Base-by-base conservation (phyloP, 352 stramenopile genomes). In the Albugo candida region DNA sequence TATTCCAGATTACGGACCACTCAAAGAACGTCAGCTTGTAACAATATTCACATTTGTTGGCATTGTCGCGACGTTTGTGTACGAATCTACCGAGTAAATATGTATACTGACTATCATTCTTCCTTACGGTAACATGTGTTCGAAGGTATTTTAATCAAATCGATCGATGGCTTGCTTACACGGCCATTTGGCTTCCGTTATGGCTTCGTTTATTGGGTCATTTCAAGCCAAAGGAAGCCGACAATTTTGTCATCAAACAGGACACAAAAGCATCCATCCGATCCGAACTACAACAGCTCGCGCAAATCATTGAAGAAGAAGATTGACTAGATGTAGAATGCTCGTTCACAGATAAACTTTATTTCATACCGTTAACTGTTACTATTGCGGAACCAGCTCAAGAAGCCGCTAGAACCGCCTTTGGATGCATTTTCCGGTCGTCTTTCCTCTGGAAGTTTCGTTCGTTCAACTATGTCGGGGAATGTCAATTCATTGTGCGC, bases 401-500 rank as follows among this genome's bases (percentile, higher is more conserved):
- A 85, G 53, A 89, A 67, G 20, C 58, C 58, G 2, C 62, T 63
- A 21, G 58, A 58, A 2, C 57, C 55, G 13, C 56, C 46, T n/a
- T 46, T 54, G 19, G 65, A 54, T 43, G 59, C 62, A 2, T 61
- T 61, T 49, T 85, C 70, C 0, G 65, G 61, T 18, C 64, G 54
- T 60, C 79, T 83, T 58, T 83, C 66, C 44, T 81, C 70, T 13
- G 83, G 64, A 27, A 68, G 81, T 65, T 82, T 87, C 36, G 65
- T 80, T 39, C 76, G 73, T 39, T 79, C 63, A 24, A 64, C 71
- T 51, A 89, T 70, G 46, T 84, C 70, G 2, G 76, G 76, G 44
- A 85, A 73, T 52, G 81, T 70, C 39, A 89, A 63, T 59, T 84
- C 76, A 46, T 81, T 83, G 50, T 84, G 83, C 36, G 76, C 73